Evolutionary conservation across 192 early-diverging fungal species (phyloP), one percentile per base, ranked within the genome.

Genomic region (Pilobolus umbonatus): DNA sequence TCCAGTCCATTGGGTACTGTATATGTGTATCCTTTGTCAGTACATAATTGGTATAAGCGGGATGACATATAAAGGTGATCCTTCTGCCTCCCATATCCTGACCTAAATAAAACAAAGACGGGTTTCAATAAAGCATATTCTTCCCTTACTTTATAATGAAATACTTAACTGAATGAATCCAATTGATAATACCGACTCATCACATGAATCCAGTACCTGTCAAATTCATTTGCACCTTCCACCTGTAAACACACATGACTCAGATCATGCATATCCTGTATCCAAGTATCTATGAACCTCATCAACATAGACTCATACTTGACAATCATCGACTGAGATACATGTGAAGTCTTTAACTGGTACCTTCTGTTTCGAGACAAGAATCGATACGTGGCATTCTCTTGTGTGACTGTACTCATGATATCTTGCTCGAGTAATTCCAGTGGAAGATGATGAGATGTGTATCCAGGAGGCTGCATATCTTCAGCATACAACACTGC

Each of bases 161-260:
- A 36, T 25, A 71, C 80, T 76, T 69, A n/a, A 78, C 80, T 79
- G 42, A 81, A 73, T 0, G 80, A 78, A 19, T 63, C 51, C 4
- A 78, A 58, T 6, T 62, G 60, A 38, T 79, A 76, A 55, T 77
- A 79, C 8, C 64, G 35, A 47, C 67, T 71, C 47, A 81, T 71
- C 8, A 69, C 57, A 62, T 79, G 75, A 17, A 77, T 56, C 11
- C 80, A 69, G 44, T 67, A 80, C 17, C 80, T 67, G 5, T 72
- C 59, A 57, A 82, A 79, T 61, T 69, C 65, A 59, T 80, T 74
- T 12, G 63, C 65, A 51, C 74, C 71, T 14, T 74, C 71, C 74
- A 74, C 70, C 19, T 69, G 68, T 22, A 79, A 54, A 49, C 57
- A 76, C 14, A 72, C 40, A 39, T 62, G 28, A n/a, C 58, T 50